Evolutionary conservation across 2,329 filamentous ascomycete species (phyloP), one percentile per base, ranked within the genome.

Genomic region (Cryphonectria naterciae): DNA sequence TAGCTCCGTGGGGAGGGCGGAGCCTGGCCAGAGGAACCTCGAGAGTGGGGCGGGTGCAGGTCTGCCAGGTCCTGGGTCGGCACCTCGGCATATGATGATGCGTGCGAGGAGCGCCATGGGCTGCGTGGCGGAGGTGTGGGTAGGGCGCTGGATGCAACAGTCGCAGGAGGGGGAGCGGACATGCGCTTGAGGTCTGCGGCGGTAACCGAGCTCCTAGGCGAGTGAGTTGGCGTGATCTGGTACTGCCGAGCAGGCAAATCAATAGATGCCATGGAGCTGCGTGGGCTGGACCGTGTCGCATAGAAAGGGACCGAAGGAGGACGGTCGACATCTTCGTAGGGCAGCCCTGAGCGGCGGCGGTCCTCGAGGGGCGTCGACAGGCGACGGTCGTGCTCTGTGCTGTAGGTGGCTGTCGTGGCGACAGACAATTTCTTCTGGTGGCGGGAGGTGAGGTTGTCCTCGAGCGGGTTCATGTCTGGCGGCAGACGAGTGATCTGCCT

Each of bases 401-500:
- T 75, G 60, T 75, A 75, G 13, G 81, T 86, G 74, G 81, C 82
- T 8, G 79, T 78, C 2, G 84, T 88, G 4, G 83, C 81, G 39
- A 88, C 77, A 1, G 87, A 89, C 1, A 86, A 87, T 79, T 88
- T 89, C 84, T 94, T 95, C 81, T 97, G 94, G 70, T 81, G 83
- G 35, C 91, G 88, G 15, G 93, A 90, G 1, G 94, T 98, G 70
- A 97, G 83, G 76, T 95, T 91, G 74, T 93, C 89, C 79, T 98
- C 95, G 19, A 98, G 85, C 1, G 95, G 95, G 79, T 98, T 98
- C 92, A 97, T 94, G 77, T 98, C 95, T 0, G 95, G 95, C 7
- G 95, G 95, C 79, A 98, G 87, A 28, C 86, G 85, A 6, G 90
- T 86, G 76, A 98, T 98, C 77, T 92, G 92, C 56, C 91, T 89